phyloP scores from a whole-genome alignment of 306 rosid genomes.

The Pachyrhizus erosus region DNA sequence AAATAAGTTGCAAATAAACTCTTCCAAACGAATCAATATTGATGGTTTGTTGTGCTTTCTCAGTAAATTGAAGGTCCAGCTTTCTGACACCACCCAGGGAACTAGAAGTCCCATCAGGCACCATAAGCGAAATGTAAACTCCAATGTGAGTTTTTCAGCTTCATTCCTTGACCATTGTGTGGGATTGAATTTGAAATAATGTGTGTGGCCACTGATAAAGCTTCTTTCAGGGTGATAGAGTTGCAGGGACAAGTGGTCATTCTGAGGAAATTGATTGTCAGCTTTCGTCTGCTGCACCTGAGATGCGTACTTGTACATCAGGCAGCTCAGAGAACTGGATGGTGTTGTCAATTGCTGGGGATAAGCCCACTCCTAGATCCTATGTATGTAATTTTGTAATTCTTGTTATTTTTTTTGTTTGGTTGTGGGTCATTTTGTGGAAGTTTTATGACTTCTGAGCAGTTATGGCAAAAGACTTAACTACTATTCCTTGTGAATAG shows the following conservation, averaged over 20 bases:
- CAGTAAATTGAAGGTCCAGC: conserved; percentile 85
- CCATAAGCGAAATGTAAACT: conserved; percentile 62
- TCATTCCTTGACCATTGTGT: conserved; percentile 25
- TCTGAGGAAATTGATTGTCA: conserved; percentile 66
- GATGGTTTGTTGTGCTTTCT: conserved; percentile 36
- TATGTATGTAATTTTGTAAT: conserved; percentile 44
- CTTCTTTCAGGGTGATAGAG: conserved; percentile 64
- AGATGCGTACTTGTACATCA: conserved; percentile 59
- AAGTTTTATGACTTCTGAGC: not conserved
- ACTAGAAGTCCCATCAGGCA: conserved; percentile 83
- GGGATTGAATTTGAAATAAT: conserved; percentile 28
- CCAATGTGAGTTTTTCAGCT: conserved; percentile 58
- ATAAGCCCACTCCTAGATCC: conserved; percentile 57
- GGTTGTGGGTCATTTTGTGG: not conserved
- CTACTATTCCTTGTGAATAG: conserved; percentile 48
- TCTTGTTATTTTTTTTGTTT: not conserved
- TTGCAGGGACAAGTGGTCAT: conserved; percentile 50
- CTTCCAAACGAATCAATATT: not conserved
- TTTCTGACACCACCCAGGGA: conserved; percentile 80
- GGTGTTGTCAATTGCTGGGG: conserved; percentile 59
- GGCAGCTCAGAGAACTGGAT: conserved; percentile 86
- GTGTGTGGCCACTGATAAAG: conserved; percentile 1
- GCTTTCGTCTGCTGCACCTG: conserved; percentile 60
- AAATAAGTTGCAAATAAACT: not conserved
- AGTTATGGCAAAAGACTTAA: conserved; percentile 1